phyloP scores from a whole-genome alignment of 1,284 basidiomycete genomes.

The Ganoderma lucidum region DNA sequence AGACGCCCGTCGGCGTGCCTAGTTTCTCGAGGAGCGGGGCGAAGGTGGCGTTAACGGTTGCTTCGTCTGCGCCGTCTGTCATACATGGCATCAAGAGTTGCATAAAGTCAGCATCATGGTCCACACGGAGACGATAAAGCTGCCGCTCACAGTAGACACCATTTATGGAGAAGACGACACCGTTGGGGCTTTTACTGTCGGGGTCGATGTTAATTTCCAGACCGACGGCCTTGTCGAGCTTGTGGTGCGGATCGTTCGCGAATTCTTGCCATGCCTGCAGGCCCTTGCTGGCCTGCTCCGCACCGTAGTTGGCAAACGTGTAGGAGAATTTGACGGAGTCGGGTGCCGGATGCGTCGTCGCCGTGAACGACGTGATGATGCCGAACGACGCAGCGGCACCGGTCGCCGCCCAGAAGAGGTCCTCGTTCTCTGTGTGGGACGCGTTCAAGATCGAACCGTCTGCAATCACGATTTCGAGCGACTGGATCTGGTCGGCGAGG shows the following conservation, averaged over 20 bases:
- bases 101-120: neutral
- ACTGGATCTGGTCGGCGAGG: slow-evolving; percentile 17
- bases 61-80: slow-evolving; percentile 17
- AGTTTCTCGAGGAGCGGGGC: slow-evolving; percentile 18
- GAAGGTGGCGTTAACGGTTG: slow-evolving; percentile 23
- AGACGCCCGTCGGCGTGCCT: slow-evolving; percentile 8
- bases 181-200: neutral
- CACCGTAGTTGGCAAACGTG: slow-evolving; percentile 16
- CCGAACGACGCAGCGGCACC: slow-evolving; percentile 53
- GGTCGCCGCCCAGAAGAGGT: slow-evolving; percentile 52
- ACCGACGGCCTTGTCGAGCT: slow-evolving; percentile 18
- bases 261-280: slow-evolving; percentile 23
- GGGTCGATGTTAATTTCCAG: slow-evolving; percentile 17
- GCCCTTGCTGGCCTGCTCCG: slow-evolving; percentile 17
- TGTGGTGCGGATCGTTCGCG: slow-evolving; percentile 8
- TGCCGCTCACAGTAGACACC: slow-evolving; percentile 19
- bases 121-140: neutral
- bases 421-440: slow-evolving; percentile 44
- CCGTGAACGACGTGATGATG: slow-evolving; percentile 47
- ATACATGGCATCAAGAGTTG: neutral
- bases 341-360: slow-evolving; percentile 14
- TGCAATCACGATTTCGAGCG: slow-evolving; percentile 51
- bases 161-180: slow-evolving; percentile 13
- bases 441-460: slow-evolving; percentile 54
- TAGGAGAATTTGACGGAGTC: slow-evolving; percentile 20